Evolutionary conservation across 768 basidiomycete genomes (phyloP), one percentile per base, ranked within the genome.

Genomic region (Amyloporia xantha): DNA sequence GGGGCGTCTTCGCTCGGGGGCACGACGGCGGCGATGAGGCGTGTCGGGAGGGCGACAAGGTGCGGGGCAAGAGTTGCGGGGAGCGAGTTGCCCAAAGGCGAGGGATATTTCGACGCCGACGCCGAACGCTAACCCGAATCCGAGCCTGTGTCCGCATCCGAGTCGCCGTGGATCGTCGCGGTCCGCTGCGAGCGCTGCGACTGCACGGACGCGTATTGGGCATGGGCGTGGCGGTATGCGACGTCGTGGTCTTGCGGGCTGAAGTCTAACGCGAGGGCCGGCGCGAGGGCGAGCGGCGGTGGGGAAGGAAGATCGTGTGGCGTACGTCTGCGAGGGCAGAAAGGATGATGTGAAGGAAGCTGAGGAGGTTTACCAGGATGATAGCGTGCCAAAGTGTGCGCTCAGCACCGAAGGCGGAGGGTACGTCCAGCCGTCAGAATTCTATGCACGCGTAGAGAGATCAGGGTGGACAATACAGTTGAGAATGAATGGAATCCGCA

Each of bases 331-430:
- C 58, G 37, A 79, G 57, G 11, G 81, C 70, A 37, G 86, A 84
- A 47, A 90, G 75, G 48, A 91, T 87, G 24, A 76, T 75, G 45
- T 83, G 83, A 45, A 90, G 70, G 11, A 86, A 88, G 42, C 85
- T 82, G 28, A 88, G 80, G 53, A 91, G 73, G 62, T 90, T 90
- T 56, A 91, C 76, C 58, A 90, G 89, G 49, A 91, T 87, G 41
- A 91, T 79, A 0, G 83, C 78, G 13, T 88, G 78, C 88, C 88
- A 91, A 15, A 84, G 74, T 12, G 86, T 73, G 20, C 84, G 79
- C 56, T 91, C 89, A 47, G 81, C 76, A 78, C 79, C 59, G 30
- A 89, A 90, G 0, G 83, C 82, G 15, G 73, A 80, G 2, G 88
- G 87, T 0, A 77, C 79, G 61, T 90, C 90, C 3, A 90, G 65